Evolutionary conservation across 805 yeast genomes (phyloP).

Genomic region (Starmerella ratchasimensis): DNA sequence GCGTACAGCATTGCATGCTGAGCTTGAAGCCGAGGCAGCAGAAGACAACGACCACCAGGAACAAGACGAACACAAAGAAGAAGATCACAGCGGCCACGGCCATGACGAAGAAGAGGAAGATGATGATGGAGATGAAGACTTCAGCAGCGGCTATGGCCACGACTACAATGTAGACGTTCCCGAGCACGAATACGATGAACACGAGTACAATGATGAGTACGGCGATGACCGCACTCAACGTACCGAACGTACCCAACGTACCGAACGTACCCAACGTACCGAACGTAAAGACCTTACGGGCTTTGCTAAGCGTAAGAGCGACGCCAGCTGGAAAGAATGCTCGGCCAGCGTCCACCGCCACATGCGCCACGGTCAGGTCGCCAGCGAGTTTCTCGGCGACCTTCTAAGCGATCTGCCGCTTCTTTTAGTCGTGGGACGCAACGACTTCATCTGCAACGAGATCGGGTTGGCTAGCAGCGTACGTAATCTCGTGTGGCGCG

Average conservation of each 20-base stretch:
- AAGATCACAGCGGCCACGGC: too few species aligned
- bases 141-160: too few species aligned
- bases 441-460: constrained; percentile 79
- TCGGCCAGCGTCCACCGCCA: constrained; percentile 39
- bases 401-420: constrained; percentile 47
- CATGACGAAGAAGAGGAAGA: too few species aligned
- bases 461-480: constrained; percentile 60
- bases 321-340: constrained; percentile 62
- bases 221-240: too few species aligned
- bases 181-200: not conserved
- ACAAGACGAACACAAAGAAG: too few species aligned
- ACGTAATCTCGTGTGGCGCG: constrained; percentile 50
- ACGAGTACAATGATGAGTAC: too few species aligned
- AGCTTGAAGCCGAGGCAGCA: constrained; percentile 9
- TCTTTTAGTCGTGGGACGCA: constrained; percentile 71
- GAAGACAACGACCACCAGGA: too few species aligned
- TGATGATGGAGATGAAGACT: too few species aligned
- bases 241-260: too few species aligned
- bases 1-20: constrained; percentile 38
- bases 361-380: constrained; percentile 39
- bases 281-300: too few species aligned
- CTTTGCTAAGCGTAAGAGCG: not conserved
- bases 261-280: too few species aligned
- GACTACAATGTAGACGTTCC: too few species aligned
- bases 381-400: constrained; percentile 54